phyloP scores from a whole-genome alignment of 2,329 filamentous ascomycete species.

The Colletotrichum tanaceti region DNA sequence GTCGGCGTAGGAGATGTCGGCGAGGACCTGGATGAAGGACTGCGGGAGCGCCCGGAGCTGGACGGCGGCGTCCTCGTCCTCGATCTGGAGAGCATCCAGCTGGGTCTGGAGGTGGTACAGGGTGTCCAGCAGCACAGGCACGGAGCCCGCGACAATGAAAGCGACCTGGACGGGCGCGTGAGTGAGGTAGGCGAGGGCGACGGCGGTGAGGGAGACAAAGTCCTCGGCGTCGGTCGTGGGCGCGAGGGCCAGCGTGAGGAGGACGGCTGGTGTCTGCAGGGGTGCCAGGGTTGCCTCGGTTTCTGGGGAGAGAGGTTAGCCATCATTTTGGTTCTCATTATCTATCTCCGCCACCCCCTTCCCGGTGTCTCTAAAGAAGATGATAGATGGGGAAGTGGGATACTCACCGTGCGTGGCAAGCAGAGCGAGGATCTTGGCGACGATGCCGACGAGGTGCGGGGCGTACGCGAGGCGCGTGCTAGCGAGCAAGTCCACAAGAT shows the following conservation, averaged over 20 bases:
- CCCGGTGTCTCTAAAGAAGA: too few relatives aligned
- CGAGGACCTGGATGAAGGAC: conserved; percentile 63
- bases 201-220: conserved; percentile 63
- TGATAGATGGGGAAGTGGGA: background rate
- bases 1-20: conserved; percentile 64
- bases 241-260: conserved; percentile 62
- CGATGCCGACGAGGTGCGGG: conserved; percentile 60
- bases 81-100: conserved; percentile 53
- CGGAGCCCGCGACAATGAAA: conserved; percentile 55
- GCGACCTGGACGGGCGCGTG: conserved; percentile 62
- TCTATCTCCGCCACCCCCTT: too few relatives aligned
- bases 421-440: conserved; percentile 68
- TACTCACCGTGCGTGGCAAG: conserved; percentile 61
- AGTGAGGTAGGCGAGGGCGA: conserved; percentile 67
- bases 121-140: conserved; percentile 59
- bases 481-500: conserved; percentile 62
- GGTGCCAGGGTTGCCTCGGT: conserved; percentile 58
- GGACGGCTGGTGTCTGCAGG: conserved; percentile 58
- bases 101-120: conserved; percentile 61
- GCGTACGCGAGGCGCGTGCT: conserved; percentile 57
- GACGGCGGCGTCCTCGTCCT: conserved; percentile 57
- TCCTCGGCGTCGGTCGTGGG: conserved; percentile 63
- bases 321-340: too few relatives aligned
- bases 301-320: conserved; percentile 49
- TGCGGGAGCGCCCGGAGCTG: conserved; percentile 62